Evolutionary conservation across 768 basidiomycete genomes (phyloP).

Genomic region (Leucosporidium scottii): DNA sequence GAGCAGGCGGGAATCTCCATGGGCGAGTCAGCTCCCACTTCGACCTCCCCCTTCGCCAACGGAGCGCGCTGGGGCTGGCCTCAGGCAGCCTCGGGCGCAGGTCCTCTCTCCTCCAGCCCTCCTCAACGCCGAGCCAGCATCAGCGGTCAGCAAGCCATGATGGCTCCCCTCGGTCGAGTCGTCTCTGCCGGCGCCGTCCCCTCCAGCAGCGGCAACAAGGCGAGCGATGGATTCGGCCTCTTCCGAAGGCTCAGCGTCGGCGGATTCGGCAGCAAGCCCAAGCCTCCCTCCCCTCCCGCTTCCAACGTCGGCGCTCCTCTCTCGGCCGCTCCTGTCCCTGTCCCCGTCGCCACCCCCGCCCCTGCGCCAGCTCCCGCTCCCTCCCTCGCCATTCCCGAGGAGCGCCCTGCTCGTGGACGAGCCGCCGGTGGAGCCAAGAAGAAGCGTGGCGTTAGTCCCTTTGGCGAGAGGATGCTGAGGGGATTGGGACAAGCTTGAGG

Average conservation of each 20-base stretch:
- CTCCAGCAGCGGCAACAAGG: constrained; percentile 10
- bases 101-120: constrained; percentile 3
- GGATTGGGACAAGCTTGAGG: too few relatives aligned
- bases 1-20: not conserved
- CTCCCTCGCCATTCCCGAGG: not conserved
- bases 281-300: not conserved
- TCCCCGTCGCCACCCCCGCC: not conserved
- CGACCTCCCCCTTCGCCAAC: constrained; percentile 8
- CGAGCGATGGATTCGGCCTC: constrained; percentile 12
- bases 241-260: constrained; percentile 23
- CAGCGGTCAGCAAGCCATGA: constrained; percentile 2
- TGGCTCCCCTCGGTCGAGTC: constrained; percentile 27
- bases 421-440: not conserved
- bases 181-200: constrained; percentile 24
- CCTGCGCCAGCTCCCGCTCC: not conserved
- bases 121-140: not conserved
- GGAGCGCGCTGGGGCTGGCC: constrained; percentile 31
- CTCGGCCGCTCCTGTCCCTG: not conserved
- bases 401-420: not conserved
- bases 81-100: not conserved
- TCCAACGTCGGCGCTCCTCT: not conserved
- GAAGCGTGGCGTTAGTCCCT: not conserved
- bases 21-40: not conserved
- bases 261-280: constrained; percentile 14
- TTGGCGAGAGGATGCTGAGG: too few relatives aligned